A percentile compares a stretch with the other conserved stretches of the same genome.
Conservation (phyloP, 768 basidiomycete species). For the Suillus sp. region DNA sequence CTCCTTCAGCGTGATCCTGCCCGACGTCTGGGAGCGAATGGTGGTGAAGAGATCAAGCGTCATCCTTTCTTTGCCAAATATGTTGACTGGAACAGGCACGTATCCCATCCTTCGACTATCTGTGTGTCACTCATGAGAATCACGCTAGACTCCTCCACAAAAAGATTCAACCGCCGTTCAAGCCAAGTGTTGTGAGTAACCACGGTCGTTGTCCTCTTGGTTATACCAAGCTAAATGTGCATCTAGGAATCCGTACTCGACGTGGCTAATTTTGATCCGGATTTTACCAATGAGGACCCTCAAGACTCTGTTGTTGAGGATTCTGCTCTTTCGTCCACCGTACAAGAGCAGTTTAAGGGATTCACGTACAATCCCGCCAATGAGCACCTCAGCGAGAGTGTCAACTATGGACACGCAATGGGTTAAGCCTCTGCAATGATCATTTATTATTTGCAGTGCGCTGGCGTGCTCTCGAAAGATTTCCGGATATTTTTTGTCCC, state of each 20-base stretch:
- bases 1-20: conserved; percentile 88
- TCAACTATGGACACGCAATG: conserved; percentile 54
- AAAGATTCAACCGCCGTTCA: conserved; percentile 97
- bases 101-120: conserved; percentile 10
- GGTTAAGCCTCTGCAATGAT: conserved; percentile 22
- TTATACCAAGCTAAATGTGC: conserved; percentile 13
- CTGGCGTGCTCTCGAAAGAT: conserved; percentile 9
- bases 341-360: conserved; percentile 93
- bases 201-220: not conserved
- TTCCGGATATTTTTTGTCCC: conserved; percentile 7
- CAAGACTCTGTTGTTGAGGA: conserved; percentile 96
- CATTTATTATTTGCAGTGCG: conserved; percentile 2
- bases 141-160: conserved; percentile 71
- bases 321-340: conserved; percentile 89
- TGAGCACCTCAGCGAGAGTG: conserved; percentile 84
- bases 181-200: conserved; percentile 85
- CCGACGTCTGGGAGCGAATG: conserved; percentile 85
- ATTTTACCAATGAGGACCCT: conserved; percentile 95
- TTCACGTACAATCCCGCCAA: conserved; percentile 89
- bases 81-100: conserved; percentile 85
- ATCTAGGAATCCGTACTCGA: conserved; percentile 86
- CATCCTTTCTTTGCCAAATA: conserved; percentile 95
- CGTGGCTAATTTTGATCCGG: conserved; percentile 95
- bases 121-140: conserved; percentile 10
- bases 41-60: conserved; percentile 93